These are phyloP conservation scores for Basipetospora chlamydospora DNA, from an alignment of 2,329 filamentous ascomycete genomes.

Conservation along the genomic window DNA sequence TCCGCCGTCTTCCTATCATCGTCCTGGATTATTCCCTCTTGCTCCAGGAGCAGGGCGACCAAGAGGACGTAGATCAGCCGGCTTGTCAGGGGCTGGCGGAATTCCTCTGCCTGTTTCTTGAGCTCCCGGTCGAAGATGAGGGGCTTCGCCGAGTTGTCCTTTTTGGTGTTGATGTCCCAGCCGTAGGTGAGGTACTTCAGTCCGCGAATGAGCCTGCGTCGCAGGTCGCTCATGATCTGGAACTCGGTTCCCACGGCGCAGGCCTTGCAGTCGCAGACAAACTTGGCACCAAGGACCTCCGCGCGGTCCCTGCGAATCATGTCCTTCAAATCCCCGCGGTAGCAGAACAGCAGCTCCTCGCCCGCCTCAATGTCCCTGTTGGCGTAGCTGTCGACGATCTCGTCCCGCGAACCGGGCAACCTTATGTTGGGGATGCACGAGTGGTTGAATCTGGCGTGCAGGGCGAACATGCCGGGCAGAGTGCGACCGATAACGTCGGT, in stretches of 20 bases:
- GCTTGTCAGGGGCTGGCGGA: too few species aligned
- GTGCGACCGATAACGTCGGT: not conserved
- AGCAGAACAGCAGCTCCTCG: too few species aligned
- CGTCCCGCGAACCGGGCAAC: not conserved
- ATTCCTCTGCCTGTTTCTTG: too few species aligned
- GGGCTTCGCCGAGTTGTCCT: too few species aligned
- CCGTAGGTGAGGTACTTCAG: not conserved
- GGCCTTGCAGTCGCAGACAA: not conserved
- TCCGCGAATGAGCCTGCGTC: not conserved
- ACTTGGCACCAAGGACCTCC: not conserved
- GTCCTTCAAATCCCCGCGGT: too few species aligned
- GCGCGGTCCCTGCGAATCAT: too few species aligned
- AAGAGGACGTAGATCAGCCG: too few species aligned
- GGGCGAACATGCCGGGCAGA: not conserved
- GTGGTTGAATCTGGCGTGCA: not conserved
- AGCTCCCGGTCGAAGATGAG: too few species aligned
- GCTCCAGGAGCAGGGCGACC: too few species aligned
- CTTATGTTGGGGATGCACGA: not conserved
- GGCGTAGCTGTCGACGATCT: not conserved
- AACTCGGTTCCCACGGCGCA: not conserved
- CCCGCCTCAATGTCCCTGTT: not conserved
- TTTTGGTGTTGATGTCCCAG: too few species aligned
- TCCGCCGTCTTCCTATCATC: too few species aligned
- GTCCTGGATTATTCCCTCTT: too few species aligned
- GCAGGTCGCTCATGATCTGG: not conserved